phyloP scores from a whole-genome alignment of 805 yeast species.

The Teunomyces panamensis region DNA sequence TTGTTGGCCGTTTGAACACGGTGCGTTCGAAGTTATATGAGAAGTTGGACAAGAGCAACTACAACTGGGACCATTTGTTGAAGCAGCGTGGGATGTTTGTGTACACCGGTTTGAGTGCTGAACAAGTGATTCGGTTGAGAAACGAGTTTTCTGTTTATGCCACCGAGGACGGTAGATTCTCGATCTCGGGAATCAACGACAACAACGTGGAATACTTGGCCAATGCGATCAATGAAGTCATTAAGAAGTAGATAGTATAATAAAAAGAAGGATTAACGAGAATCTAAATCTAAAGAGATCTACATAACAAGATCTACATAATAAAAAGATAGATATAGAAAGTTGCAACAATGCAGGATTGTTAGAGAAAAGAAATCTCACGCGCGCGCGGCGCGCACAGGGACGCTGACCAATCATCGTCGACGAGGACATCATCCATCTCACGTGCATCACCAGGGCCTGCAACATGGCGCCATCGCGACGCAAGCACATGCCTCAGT shows the following conservation, averaged over 20 bases:
- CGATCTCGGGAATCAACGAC: slow-evolving; percentile 84
- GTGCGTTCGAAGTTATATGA: slow-evolving; percentile 68
- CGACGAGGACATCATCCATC: background rate
- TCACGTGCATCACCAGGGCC: background rate
- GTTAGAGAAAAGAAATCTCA: no score
- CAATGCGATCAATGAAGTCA: slow-evolving; percentile 54
- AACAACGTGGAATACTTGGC: slow-evolving; percentile 75
- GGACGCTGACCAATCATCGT: no score
- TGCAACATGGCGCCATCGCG: slow-evolving; percentile 1
- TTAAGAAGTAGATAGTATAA: slow-evolving; percentile 18
- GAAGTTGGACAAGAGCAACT: slow-evolving; percentile 57
- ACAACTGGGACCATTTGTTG: slow-evolving; percentile 82
- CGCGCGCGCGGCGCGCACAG: background rate
- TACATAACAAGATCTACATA: no score
- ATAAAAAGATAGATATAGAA: no score
- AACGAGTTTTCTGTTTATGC: slow-evolving; percentile 76
- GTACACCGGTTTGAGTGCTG: slow-evolving; percentile 74
- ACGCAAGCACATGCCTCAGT: background rate
- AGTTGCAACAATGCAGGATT: background rate
- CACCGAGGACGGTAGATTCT: slow-evolving; percentile 87
- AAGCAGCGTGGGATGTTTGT: slow-evolving; percentile 97
- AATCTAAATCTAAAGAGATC: background rate
- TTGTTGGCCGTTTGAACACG: slow-evolving; percentile 73
- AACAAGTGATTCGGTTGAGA: slow-evolving; percentile 70
- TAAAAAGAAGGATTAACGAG: background rate